phyloP scores from a whole-genome alignment of 805 yeast genomes.

The Nakazawaea holstii region DNA sequence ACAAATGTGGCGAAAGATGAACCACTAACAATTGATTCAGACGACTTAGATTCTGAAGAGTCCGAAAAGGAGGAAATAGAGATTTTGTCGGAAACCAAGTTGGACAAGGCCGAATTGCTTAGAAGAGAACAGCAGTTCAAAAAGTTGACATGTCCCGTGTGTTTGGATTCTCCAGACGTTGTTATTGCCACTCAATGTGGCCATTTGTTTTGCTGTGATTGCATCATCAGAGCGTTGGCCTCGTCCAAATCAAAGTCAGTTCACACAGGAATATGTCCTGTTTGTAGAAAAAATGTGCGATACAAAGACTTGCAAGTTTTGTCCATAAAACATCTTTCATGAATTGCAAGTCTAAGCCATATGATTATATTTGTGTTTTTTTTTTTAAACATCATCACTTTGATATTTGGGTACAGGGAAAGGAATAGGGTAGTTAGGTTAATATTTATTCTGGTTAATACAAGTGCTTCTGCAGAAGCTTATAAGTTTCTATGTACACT shows the following conservation, averaged over 20 bases:
- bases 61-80: conserved; percentile 7
- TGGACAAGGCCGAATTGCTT: conserved; percentile 6
- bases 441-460: not conserved
- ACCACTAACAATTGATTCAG: not conserved
- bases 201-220: conserved; percentile 49
- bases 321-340: conserved; percentile 1
- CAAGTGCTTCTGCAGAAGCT: not conserved
- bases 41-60: conserved; percentile 1
- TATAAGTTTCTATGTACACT: conserved; percentile 39
- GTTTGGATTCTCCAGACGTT: conserved; percentile 46
- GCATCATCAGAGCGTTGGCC: conserved; percentile 45
- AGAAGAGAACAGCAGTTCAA: conserved; percentile 17
- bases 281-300: conserved; percentile 22
- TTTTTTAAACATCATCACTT: no score
- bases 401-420: no score
- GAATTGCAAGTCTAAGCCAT: not conserved
- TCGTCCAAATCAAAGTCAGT: conserved; percentile 29
- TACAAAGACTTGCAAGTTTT: conserved; percentile 9
- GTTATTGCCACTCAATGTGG: conserved; percentile 53
- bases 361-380: no score
- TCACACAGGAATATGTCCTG: conserved; percentile 25
- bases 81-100: conserved; percentile 7
- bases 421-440: not conserved
- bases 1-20: conserved; percentile 1
- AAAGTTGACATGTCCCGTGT: conserved; percentile 45